A percentile compares a stretch with the other conserved stretches of the same genome.
Evolutionary conservation across 139 green algal species (phyloP).

Genomic region (Chlamydomonas eustigma): DNA sequence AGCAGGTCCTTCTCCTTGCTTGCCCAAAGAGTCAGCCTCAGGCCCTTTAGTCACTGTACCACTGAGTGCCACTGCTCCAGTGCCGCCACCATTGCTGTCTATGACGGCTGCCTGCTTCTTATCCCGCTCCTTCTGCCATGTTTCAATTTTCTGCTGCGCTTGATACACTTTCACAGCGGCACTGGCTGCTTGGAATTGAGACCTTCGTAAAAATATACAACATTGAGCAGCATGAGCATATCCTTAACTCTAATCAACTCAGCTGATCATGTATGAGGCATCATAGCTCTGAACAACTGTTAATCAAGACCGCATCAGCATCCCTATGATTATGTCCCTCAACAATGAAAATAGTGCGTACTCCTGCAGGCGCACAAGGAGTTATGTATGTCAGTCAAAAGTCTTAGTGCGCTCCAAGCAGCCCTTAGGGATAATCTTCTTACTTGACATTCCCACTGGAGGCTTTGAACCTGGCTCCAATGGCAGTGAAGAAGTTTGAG

Average conservation of each 20-base stretch:
- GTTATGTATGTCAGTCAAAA: too few relatives aligned
- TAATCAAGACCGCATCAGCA: too few relatives aligned
- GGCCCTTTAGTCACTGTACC: background rate
- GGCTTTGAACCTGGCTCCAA: slow-evolving; percentile 42
- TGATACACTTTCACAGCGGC: slow-evolving; percentile 67
- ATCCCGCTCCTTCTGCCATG: slow-evolving; percentile 24
- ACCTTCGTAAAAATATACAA: slow-evolving; percentile 21
- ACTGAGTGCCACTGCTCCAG: background rate
- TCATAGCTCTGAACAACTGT: too few relatives aligned
- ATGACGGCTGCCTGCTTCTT: background rate
- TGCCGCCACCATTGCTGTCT: background rate
- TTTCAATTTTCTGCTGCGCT: slow-evolving; percentile 63
- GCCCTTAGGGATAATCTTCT: too few relatives aligned
- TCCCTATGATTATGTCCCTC: too few relatives aligned
- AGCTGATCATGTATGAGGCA: too few relatives aligned
- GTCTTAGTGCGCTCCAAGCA: too few relatives aligned
- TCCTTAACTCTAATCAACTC: too few relatives aligned
- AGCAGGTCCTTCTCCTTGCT: too few relatives aligned
- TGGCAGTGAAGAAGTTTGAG: slow-evolving; percentile 57
- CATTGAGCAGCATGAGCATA: background rate
- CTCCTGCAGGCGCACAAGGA: background rate
- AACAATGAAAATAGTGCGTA: too few relatives aligned
- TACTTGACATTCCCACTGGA: slow-evolving; percentile 57
- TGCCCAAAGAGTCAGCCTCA: too few relatives aligned
- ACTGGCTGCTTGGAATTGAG: slow-evolving; percentile 50